These are phyloP conservation scores for Ogataea nakhonphanomensis DNA, from an alignment of 805 yeast species.

Conservation along the genomic window DNA sequence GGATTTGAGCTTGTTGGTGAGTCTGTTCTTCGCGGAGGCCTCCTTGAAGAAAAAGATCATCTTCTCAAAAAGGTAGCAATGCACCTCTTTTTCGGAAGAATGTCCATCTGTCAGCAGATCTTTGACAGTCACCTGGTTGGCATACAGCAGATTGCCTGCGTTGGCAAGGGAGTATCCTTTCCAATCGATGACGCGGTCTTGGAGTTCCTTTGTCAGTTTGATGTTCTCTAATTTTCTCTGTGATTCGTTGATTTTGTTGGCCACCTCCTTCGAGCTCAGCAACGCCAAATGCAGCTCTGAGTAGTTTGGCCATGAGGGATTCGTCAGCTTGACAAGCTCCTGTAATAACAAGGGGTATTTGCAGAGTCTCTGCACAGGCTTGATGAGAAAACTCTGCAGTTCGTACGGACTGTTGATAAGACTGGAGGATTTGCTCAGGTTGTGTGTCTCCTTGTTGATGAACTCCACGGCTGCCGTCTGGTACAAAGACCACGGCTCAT, in stretches of 20 bases:
- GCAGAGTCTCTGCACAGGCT: slow-evolving; percentile 95
- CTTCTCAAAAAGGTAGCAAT: slow-evolving; percentile 80
- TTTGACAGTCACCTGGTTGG: slow-evolving; percentile 65
- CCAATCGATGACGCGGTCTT: slow-evolving; percentile 84
- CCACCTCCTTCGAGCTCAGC: slow-evolving; percentile 76
- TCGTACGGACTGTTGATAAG: slow-evolving; percentile 84
- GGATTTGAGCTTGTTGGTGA: slow-evolving; percentile 47
- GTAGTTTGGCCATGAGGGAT: slow-evolving; percentile 47
- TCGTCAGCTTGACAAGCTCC: slow-evolving; percentile 68
- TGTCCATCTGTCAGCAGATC: slow-evolving; percentile 50
- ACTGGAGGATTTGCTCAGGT: slow-evolving; percentile 50
- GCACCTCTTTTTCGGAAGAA: slow-evolving; percentile 79
- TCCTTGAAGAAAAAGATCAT: slow-evolving; percentile 65
- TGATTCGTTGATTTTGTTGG: slow-evolving; percentile 85
- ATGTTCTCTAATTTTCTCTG: slow-evolving; percentile 89
- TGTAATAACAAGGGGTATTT: slow-evolving; percentile 83
- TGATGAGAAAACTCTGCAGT: slow-evolving; percentile 81
- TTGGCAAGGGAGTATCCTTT: slow-evolving; percentile 75
- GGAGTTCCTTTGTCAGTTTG: slow-evolving; percentile 62
- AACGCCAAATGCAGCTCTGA: slow-evolving; percentile 70
- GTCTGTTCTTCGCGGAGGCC: slow-evolving; percentile 44
- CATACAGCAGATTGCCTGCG: slow-evolving; percentile 81
- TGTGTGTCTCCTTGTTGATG: slow-evolving; percentile 58
- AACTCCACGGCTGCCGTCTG: slow-evolving; percentile 85
- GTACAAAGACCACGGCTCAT: slow-evolving; percentile 93